Conservation (phyloP, 2,329 filamentous ascomycete genomes). For the Penicillium sp. region DNA sequence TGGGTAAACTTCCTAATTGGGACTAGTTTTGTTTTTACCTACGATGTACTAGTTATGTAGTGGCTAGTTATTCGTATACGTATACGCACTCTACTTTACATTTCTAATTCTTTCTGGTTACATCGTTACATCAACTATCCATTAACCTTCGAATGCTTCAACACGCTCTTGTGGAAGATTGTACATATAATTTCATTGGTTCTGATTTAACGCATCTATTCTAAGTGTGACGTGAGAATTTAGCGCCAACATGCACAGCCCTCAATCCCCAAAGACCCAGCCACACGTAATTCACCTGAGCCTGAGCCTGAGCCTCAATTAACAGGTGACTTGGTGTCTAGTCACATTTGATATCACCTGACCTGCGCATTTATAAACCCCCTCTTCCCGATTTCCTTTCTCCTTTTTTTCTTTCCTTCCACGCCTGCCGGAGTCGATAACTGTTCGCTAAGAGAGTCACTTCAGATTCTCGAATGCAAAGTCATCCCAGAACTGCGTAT, state of each 20-base stretch:
- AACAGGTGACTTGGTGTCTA: slow-evolving; percentile 1
- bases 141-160: no score
- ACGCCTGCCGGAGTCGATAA: slow-evolving; percentile 47
- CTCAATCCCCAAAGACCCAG: neutral
- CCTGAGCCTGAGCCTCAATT: slow-evolving; percentile 1
- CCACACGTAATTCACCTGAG: slow-evolving; percentile 10
- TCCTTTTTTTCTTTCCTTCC: slow-evolving; percentile 50
- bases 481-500: slow-evolving; percentile 31
- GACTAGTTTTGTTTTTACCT: no score
- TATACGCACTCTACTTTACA: no score
- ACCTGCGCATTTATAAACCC: slow-evolving; percentile 24
- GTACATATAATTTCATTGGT: no score
- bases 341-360: slow-evolving; percentile 31
- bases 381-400: slow-evolving; percentile 34
- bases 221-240: slow-evolving; percentile 8
- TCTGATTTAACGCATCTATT: neutral
- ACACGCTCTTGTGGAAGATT: neutral
- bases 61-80: no score
- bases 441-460: slow-evolving; percentile 31
- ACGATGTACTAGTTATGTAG: no score
- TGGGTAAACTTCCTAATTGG: no score
- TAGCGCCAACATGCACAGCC: slow-evolving; percentile 13
- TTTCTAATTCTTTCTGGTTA: no score
- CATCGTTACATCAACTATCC: no score
- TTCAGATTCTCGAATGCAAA: slow-evolving; percentile 51